Evolutionary conservation across 2,329 filamentous ascomycete species (phyloP).

Genomic region (Pseudogymnoascus sp.): DNA sequence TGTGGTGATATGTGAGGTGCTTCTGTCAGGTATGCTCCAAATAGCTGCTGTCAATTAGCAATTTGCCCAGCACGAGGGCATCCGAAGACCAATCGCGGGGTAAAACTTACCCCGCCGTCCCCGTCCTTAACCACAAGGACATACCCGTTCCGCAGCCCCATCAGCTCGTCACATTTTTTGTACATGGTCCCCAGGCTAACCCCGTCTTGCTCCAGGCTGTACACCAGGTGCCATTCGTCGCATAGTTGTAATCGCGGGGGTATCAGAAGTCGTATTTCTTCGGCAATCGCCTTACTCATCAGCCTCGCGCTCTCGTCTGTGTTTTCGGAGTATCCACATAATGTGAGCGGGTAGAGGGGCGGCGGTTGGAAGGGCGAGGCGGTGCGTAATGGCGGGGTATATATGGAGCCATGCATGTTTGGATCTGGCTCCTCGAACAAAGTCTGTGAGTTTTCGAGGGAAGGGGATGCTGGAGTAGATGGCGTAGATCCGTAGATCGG

Average conservation of each 20-base stretch:
- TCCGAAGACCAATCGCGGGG: neutral
- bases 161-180: constrained; percentile 60
- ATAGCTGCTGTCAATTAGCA: constrained; percentile 43
- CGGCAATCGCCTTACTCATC: constrained; percentile 65
- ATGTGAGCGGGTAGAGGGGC: constrained; percentile 69
- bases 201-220: constrained; percentile 87
- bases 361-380: constrained; percentile 79
- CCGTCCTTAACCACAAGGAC: constrained; percentile 79
- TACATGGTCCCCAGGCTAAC: constrained; percentile 83
- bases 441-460: neutral
- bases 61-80: neutral
- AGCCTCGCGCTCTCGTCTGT: constrained; percentile 55
- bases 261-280: constrained; percentile 85
- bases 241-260: constrained; percentile 79
- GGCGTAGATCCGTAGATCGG: constrained; percentile 11
- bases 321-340: constrained; percentile 55
- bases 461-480: neutral
- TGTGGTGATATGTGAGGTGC: constrained; percentile 69
- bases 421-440: neutral
- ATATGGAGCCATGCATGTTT: constrained; percentile 12
- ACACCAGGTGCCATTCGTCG: constrained; percentile 78
- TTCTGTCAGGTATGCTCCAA: constrained; percentile 91
- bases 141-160: constrained; percentile 69
- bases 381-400: constrained; percentile 38
- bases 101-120: constrained; percentile 55